Evolutionary conservation across 208 protist species (phyloP).

Genomic region (Acanthamoeba sp.): DNA sequence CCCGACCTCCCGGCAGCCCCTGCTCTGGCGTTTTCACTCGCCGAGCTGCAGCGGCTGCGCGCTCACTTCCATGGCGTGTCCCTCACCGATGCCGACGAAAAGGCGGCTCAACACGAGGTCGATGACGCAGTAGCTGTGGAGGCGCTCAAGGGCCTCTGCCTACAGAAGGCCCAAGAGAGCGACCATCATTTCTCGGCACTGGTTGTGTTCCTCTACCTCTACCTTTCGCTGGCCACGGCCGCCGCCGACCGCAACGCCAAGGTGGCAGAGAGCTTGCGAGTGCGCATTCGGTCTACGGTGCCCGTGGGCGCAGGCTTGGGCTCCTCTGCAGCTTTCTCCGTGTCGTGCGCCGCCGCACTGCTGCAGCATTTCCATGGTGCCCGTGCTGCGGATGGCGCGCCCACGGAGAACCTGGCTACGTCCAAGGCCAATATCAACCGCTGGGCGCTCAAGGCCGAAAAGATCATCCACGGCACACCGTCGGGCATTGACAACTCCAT

Average conservation of each 20-base stretch:
- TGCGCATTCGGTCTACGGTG: slow-evolving; percentile 76
- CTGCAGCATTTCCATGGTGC: slow-evolving; percentile 74
- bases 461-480: slow-evolving; percentile 89
- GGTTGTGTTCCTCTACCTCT: slow-evolving; percentile 40
- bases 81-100: background rate
- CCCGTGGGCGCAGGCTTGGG: slow-evolving; percentile 89
- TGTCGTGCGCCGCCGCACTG: slow-evolving; percentile 79
- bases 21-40: background rate
- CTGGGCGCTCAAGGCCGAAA: slow-evolving; percentile 85
- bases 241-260: background rate
- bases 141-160: background rate
- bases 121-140: background rate
- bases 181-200: slow-evolving; percentile 23
- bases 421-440: slow-evolving; percentile 80
- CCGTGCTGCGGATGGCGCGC: background rate
- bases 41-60: background rate
- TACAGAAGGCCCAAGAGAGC: background rate
- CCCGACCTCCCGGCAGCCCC: background rate
- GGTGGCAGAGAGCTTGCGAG: background rate
- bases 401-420: background rate
- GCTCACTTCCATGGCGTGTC: slow-evolving; percentile 3
- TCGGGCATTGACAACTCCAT: slow-evolving; percentile 90
- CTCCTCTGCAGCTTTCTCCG: slow-evolving; percentile 85
- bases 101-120: background rate
- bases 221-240: slow-evolving; percentile 17